Base-by-base conservation (phyloP, 352 stramenopile genomes). In the Pythium sp. region DNA sequence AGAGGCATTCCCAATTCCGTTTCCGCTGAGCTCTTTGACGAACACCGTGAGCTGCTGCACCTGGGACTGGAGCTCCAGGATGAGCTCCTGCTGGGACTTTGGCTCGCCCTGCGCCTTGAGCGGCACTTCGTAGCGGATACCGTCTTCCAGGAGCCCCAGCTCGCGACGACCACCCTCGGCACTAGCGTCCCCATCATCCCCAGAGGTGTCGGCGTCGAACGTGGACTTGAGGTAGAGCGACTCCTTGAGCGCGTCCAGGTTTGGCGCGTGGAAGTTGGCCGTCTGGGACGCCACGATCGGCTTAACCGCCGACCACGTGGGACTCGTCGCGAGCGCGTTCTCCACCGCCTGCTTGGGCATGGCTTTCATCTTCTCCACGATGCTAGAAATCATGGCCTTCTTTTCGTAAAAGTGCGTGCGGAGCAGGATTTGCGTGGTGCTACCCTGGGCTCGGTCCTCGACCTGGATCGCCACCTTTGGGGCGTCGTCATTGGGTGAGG, bases 191-290 rank as follows among this genome's bases (percentile, higher is more conserved):
- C 9, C 47, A 22, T 66, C 26, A 9, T 8, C 30, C 12, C 11
- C 58, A 11, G 15, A 32, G 2, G 18, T 9, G 8, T 65, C 58
- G 8, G 59, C 49, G 49, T 71, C 66, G 38, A 71, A 71, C 20
- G 66, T 57, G 20, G 66, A 67, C 53, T 71, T 71, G 58, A 71
- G 59, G 22, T 62, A 71, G 18, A 71, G 66, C 36, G 66, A 61
- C 30, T 71, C 58, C 47, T 62, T 61, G 34, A 71, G 53, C 20
- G 58, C 66, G 22, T 49, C 49, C 15, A 71, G 66, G 38, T 71
- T 66, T 34, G 64, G 64, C 30, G 64, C 64, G 8, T 63, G 41
- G 24, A 71, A 41, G 32, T 34, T 62, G 20, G 47, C 32, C 0
- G 58, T n/a, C 24, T 66, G 65, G 30, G 55, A 28, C 26, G 24